Conservation (phyloP, 225 moss, liverwort and hornwort species). For the Pseudoscleropodium purum region DNA sequence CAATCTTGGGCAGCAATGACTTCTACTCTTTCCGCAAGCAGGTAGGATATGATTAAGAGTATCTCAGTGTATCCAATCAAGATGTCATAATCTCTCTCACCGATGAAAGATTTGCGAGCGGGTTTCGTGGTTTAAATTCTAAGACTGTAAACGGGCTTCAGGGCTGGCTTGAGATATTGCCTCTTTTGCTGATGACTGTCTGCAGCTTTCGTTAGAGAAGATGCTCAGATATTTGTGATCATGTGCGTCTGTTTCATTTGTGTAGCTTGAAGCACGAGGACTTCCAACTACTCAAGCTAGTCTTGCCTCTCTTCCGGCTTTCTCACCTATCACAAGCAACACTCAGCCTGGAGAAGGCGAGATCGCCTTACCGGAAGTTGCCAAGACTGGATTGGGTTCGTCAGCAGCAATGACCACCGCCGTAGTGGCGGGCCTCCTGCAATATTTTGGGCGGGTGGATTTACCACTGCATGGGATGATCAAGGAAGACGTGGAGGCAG, state of each 20-base stretch:
- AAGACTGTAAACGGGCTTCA: background rate
- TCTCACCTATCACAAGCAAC: constrained; percentile 81
- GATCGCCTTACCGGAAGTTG: constrained; percentile 74
- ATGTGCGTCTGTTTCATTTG: background rate
- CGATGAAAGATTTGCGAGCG: background rate
- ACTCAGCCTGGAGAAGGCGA: constrained; percentile 36
- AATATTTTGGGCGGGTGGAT: constrained; percentile 68
- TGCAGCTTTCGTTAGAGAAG: background rate
- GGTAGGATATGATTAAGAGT: constrained; percentile 25
- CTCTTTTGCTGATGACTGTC: background rate
- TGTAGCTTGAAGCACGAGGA: constrained; percentile 76
- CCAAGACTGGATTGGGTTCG: constrained; percentile 97
- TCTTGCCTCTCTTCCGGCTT: constrained; percentile 66
- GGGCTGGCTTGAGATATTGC: background rate
- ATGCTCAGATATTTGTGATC: background rate
- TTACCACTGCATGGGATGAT: constrained; percentile 54
- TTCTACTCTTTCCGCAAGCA: constrained; percentile 96
- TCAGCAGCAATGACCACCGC: constrained; percentile 98
- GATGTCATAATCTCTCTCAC: background rate
- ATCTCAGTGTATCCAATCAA: background rate
- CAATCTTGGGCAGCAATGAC: constrained; percentile 84
- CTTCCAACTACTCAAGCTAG: constrained; percentile 54
- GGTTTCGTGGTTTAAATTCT: background rate
- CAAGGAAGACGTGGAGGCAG: constrained; percentile 26
- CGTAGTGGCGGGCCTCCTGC: constrained; percentile 65